These are phyloP conservation scores for Infundibulicybe gibba DNA, from an alignment of 768 basidiomycete genomes.

Conservation along the genomic window DNA sequence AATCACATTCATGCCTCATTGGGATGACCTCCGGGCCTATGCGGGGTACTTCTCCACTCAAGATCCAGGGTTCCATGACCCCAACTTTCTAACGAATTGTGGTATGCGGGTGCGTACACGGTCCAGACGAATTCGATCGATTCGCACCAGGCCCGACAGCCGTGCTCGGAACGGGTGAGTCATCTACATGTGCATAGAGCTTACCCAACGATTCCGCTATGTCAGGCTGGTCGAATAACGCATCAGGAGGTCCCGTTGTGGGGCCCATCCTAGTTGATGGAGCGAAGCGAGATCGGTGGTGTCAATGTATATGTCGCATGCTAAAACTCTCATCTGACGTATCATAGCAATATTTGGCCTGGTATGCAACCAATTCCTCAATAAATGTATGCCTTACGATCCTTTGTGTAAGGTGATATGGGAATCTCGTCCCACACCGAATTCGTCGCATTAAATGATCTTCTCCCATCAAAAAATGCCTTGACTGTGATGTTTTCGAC, in stretches of 20 bases:
- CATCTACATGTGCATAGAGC: no score
- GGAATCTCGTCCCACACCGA: constrained; percentile 37
- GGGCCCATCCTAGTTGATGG: constrained; percentile 54
- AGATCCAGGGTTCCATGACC: constrained; percentile 38
- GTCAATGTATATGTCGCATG: constrained; percentile 9
- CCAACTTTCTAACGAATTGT: constrained; percentile 45
- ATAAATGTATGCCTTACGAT: neutral
- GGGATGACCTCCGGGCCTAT: constrained; percentile 41
- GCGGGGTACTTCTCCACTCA: constrained; percentile 43
- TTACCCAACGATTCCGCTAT: neutral
- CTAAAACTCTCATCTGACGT: neutral
- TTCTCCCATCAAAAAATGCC: constrained; percentile 38
- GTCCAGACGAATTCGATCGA: constrained; percentile 48
- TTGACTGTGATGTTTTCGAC: constrained; percentile 46
- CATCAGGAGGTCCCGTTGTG: constrained; percentile 39
- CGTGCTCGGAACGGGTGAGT: constrained; percentile 20
- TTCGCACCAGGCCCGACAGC: constrained; percentile 28
- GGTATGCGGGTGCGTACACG: constrained; percentile 56
- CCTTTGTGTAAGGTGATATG: constrained; percentile 27
- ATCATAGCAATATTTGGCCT: constrained; percentile 24
- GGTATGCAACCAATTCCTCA: constrained; percentile 5
- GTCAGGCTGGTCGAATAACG: constrained; percentile 45
- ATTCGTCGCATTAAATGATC: constrained; percentile 28
- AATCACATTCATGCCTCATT: constrained; percentile 46
- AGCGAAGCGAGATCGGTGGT: constrained; percentile 44